Percentiles rank a stretch among this genome's conserved stretches.
Conservation (phyloP, 176 grass and related monocot genomes). For the Hyparrhenia diplandra region DNA sequence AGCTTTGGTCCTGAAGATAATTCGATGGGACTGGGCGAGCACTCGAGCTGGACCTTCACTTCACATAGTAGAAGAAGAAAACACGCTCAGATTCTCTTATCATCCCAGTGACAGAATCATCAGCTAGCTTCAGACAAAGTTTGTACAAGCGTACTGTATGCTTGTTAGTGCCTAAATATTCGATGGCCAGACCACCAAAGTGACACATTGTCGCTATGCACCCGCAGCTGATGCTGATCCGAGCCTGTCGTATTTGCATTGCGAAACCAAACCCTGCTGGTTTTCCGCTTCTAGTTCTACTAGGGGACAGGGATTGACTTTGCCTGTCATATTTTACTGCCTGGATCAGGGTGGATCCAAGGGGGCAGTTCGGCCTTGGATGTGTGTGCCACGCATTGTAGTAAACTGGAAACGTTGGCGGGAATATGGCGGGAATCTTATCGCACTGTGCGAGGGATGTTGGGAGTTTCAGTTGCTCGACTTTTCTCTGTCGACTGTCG, state of each 20-base stretch:
- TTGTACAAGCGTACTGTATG: background rate
- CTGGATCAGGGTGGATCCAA: conserved; percentile 18
- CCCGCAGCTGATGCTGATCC: background rate
- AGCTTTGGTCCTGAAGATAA: background rate
- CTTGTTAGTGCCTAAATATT: background rate
- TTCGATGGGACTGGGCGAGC: background rate
- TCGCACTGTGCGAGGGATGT: conserved; percentile 3
- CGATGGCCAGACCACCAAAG: background rate
- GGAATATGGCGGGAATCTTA: conserved; percentile 34
- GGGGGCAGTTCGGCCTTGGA: conserved; percentile 16
- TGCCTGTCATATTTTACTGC: conserved; percentile 10
- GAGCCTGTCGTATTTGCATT: background rate
- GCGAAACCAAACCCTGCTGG: background rate
- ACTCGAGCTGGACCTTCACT: background rate
- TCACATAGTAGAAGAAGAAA: background rate
- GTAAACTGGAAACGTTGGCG: conserved; percentile 9
- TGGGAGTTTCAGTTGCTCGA: too few species aligned
- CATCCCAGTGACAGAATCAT: background rate
- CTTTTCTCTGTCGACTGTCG: background rate
- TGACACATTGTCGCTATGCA: background rate
- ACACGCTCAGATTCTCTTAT: background rate
- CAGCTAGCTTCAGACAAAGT: background rate
- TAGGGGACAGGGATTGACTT: conserved; percentile 43
- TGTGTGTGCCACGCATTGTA: background rate
- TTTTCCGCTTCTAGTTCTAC: conserved; percentile 8